These are phyloP conservation scores for Lentithecium fluviatile DNA, from an alignment of 495 filamentous ascomycete genomes.

Conservation along the genomic window DNA sequence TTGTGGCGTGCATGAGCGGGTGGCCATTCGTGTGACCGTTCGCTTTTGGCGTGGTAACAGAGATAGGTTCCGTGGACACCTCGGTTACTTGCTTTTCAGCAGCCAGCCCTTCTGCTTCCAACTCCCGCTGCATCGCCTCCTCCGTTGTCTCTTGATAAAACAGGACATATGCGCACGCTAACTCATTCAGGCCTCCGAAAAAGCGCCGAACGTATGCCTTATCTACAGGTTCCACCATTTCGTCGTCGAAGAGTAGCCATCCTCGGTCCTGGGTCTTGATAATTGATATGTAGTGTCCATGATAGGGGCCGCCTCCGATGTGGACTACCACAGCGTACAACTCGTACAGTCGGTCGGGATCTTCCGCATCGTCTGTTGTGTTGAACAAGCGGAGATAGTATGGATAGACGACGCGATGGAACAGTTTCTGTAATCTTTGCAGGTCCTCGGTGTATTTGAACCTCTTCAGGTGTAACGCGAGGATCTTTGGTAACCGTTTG, in stretches of 20 bases:
- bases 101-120: slow-evolving; percentile 73
- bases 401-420: slow-evolving; percentile 94
- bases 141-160: slow-evolving; percentile 97
- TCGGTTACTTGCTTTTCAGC: slow-evolving; percentile 55
- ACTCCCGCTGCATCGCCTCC: slow-evolving; percentile 80
- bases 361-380: slow-evolving; percentile 94
- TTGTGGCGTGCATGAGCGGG: slow-evolving; percentile 35
- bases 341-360: slow-evolving; percentile 93
- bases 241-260: slow-evolving; percentile 96
- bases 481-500: slow-evolving; percentile 85
- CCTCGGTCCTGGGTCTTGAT: slow-evolving; percentile 96
- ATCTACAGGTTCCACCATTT: slow-evolving; percentile 96
- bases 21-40: slow-evolving; percentile 36
- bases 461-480: slow-evolving; percentile 89
- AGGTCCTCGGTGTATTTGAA: slow-evolving; percentile 98
- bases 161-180: slow-evolving; percentile 93
- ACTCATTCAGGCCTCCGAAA: slow-evolving; percentile 87
- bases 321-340: slow-evolving; percentile 98
- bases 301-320: slow-evolving; percentile 96
- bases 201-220: slow-evolving; percentile 97
- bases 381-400: slow-evolving; percentile 97
- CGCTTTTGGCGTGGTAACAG: slow-evolving; percentile 15
- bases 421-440: slow-evolving; percentile 89
- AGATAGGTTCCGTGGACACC: slow-evolving; percentile 5
- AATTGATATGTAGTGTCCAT: slow-evolving; percentile 95